phyloP scores from a whole-genome alignment of 2,329 filamentous ascomycete species.

The Sclerotinia subarctica region DNA sequence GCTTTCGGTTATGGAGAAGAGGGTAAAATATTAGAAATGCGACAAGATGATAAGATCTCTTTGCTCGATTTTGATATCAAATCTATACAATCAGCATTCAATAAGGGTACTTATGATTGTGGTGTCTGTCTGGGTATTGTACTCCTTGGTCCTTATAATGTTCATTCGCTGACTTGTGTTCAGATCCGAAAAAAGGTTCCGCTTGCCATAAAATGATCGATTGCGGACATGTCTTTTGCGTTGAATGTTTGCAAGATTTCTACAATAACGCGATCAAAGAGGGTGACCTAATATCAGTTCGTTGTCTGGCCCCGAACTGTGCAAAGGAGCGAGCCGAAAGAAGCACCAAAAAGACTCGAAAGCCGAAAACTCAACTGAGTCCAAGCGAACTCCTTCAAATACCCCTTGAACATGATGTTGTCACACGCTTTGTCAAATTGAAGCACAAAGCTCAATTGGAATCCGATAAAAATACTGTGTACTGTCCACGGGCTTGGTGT shows the following conservation, averaged over 20 bases:
- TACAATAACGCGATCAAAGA: conserved; percentile 85
- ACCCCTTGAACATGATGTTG: conserved; percentile 64
- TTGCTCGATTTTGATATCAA: conserved; percentile 77
- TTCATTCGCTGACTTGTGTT: conserved; percentile 17
- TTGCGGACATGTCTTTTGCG: conserved; percentile 90
- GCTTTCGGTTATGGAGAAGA: conserved; percentile 56
- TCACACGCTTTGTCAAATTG: conserved; percentile 82
- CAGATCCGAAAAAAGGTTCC: conserved; percentile 83
- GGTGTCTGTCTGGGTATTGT: conserved; percentile 71
- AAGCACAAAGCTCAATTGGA: conserved; percentile 93
- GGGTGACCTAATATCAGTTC: conserved; percentile 75
- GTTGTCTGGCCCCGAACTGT: conserved; percentile 77
- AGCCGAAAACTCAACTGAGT: conserved; percentile 65
- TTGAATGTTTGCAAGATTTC: conserved; percentile 81
- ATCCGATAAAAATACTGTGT: conserved; percentile 85
- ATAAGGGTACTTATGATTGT: conserved; percentile 82
- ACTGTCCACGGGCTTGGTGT: conserved; percentile 90
- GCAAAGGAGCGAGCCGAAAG: conserved; percentile 54
- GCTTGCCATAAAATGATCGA: conserved; percentile 77
- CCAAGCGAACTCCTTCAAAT: conserved; percentile 83
- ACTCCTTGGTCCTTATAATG: conserved; percentile 15
- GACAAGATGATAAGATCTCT: conserved; percentile 60
- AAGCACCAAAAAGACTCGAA: conserved; percentile 49
- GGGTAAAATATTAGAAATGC: conserved; percentile 50
- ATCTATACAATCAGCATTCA: conserved; percentile 71